phyloP scores from a whole-genome alignment of 2,329 filamentous ascomycete genomes.

The Pyrenophora graminea region DNA sequence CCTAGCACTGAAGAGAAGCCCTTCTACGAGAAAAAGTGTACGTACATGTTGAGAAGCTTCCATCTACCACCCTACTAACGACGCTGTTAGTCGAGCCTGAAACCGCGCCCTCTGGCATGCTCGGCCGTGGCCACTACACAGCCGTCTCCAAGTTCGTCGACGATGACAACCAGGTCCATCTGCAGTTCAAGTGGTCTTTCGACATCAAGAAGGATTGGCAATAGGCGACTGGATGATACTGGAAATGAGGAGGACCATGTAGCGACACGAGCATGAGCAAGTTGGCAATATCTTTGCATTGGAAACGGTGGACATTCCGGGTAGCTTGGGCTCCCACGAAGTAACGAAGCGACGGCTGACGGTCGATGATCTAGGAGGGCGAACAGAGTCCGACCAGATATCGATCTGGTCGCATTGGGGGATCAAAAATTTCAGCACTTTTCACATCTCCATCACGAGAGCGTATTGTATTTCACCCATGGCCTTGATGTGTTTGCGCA shows the following conservation, averaged over 20 bases:
- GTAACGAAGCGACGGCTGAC: constrained; percentile 35
- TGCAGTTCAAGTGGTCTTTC: constrained; percentile 95
- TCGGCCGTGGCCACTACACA: constrained; percentile 87
- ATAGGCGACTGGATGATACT: constrained; percentile 11
- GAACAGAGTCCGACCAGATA: constrained; percentile 13
- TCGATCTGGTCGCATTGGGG: constrained; percentile 7
- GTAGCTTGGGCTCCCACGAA: constrained; percentile 18
- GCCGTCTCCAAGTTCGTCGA: constrained; percentile 90
- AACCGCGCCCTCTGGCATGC: constrained; percentile 88
- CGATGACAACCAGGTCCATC: constrained; percentile 87
- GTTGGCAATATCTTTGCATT: constrained; percentile 11
- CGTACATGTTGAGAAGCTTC: constrained; percentile 41
- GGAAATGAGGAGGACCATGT: constrained; percentile 4
- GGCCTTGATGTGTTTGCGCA: constrained; percentile 6
- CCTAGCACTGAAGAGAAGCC: constrained; percentile 89
- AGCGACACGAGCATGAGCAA: constrained; percentile 16
- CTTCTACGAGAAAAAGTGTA: constrained; percentile 89
- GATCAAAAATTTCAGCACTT: constrained; percentile 12
- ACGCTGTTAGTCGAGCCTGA: constrained; percentile 74
- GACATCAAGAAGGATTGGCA: constrained; percentile 98
- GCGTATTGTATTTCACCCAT: constrained; percentile 9
- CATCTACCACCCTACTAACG: constrained; percentile 13
- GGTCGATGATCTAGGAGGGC: constrained; percentile 21
- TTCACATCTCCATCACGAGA: constrained; percentile 3
- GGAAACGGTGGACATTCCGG: constrained; percentile 23